These are phyloP conservation scores for Agrocybe pediades DNA, from an alignment of 768 basidiomycete genomes.

Conservation along the genomic window DNA sequence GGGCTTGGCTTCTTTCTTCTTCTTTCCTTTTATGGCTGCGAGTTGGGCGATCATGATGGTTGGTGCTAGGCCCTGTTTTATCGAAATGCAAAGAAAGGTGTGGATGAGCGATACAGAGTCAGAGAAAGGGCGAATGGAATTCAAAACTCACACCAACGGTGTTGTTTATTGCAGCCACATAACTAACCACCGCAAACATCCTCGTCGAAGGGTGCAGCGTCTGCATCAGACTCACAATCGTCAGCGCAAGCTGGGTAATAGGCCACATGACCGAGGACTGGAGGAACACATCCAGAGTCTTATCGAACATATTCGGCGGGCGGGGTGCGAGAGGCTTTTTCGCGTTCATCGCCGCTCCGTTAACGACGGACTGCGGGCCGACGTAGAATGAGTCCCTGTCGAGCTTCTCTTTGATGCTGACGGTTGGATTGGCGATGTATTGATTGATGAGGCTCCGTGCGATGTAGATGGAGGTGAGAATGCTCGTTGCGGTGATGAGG, in stretches of 20 bases:
- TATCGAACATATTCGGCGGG: neutral
- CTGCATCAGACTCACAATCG: neutral
- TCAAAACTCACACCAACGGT: neutral
- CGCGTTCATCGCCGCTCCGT: no score
- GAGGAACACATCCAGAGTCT: neutral
- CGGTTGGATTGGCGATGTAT: neutral
- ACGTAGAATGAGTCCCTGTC: neutral
- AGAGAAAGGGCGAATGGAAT: no score
- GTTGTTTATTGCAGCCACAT: neutral
- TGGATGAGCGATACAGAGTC: no score
- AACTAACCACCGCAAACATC: neutral
- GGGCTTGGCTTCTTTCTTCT: neutral
- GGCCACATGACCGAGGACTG: neutral
- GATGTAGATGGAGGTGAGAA: neutral
- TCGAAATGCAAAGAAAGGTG: no score
- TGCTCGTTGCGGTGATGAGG: neutral
- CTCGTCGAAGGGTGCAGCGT: neutral
- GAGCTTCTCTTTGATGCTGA: neutral
- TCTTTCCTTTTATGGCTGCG: neutral
- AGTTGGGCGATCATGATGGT: neutral
- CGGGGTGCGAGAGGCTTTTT: neutral
- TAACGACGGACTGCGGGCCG: no score
- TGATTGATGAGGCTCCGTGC: neutral
- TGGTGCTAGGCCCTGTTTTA: neutral
- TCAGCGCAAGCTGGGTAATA: neutral